Base-by-base conservation (phyloP, 257 asterid species). In the Misopates orontium region DNA sequence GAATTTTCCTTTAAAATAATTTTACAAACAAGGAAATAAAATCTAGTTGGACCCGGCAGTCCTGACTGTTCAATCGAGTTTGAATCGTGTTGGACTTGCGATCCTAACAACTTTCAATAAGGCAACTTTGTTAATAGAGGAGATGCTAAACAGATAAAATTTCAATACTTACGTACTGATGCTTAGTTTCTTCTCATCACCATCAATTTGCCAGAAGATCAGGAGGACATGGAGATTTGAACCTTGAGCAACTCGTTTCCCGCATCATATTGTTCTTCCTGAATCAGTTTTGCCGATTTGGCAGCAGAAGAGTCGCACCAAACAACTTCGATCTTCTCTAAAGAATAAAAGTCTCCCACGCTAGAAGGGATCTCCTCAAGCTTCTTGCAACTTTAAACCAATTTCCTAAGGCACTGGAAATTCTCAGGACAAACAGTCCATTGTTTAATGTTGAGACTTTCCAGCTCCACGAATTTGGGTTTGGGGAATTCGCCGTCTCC, bases 341-440 rank as follows among this genome's bases (percentile, higher is more conserved):
- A 56, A 14, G 45, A 14, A 19, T 25, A 18, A 16, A 56, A 23
- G 6, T 8, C 44, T 28, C 62, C 61, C 41, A 56, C 13, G 41
- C 13, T 18, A 19, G 41, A 56, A 25, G 61, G 61, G 22, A 56
- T 56, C 62, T 56, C 62, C 62, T 25, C 24, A 15, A 56, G 62
- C 23, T 14, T 15, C 23, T 8, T 16, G 23, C 62, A n/a, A 1
- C 36, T 28, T 28, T 28, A 7, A 28, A 28, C 36, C 36, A 28
- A 28, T 3, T 28, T 28, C 36, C 7, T 28, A 28, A 28, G 36
- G 36, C 36, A 28, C 7, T 3, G 25, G 19, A 24, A 22, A 53
- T 24, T 53, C 13, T 5, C 59, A 20, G 36, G 14, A 18, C 15
- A 53, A 53, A 31, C 36, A 20, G 1, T 10, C 59, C 59, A 53